These are phyloP conservation scores for Trichoderma atrobrunneum DNA, from an alignment of 2,329 filamentous ascomycete genomes.

Conservation along the genomic window DNA sequence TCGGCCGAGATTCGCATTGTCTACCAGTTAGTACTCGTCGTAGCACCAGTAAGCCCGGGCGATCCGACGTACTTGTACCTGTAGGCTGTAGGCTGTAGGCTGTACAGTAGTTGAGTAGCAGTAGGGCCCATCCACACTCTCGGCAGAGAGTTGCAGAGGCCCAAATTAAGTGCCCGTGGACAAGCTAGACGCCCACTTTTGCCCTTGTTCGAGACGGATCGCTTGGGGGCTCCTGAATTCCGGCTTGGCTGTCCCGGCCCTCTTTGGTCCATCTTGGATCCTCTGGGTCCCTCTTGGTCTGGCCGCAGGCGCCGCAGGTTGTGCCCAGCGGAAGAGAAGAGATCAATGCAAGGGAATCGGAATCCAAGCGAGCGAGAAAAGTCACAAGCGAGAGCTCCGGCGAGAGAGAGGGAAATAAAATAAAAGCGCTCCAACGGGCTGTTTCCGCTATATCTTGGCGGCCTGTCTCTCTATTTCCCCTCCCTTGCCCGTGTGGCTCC, in stretches of 20 bases:
- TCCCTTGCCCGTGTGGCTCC: not conserved
- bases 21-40: not conserved
- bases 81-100: not conserved
- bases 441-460: not conserved
- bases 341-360: not conserved
- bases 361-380: not conserved
- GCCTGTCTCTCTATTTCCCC: not conserved
- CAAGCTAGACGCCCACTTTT: constrained; percentile 12
- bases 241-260: constrained; percentile 4
- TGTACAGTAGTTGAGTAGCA: not conserved
- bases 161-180: constrained; percentile 2
- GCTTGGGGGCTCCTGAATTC: constrained; percentile 12
- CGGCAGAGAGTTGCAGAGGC: not conserved
- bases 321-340: not conserved
- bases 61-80: not conserved
- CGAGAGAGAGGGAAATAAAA: not conserved
- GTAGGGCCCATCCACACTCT: not conserved
- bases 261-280: not conserved
- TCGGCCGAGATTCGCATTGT: constrained; percentile 1
- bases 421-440: not conserved
- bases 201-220: constrained; percentile 12
- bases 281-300: not conserved
- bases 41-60: not conserved
- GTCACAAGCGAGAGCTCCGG: not conserved
- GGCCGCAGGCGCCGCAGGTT: constrained; percentile 14